Percentiles rank a stretch among this genome's conserved stretches.
Evolutionary conservation across 495 filamentous ascomycete species (phyloP).

Genomic region (Mycothermus thermophilus): DNA sequence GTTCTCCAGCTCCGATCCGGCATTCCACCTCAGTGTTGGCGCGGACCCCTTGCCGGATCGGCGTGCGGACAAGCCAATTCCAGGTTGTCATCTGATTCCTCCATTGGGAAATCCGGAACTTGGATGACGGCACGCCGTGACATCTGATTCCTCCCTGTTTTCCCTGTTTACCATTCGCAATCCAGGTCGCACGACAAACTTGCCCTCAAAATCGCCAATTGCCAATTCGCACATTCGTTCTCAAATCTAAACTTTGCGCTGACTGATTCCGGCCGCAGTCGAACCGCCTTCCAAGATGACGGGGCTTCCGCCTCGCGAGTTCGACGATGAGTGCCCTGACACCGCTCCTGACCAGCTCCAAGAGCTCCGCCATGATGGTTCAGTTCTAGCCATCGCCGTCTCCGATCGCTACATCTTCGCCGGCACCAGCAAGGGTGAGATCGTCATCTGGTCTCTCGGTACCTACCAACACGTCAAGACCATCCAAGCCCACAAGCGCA

Average conservation of each 20-base stretch:
- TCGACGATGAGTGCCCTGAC: conserved; percentile 27
- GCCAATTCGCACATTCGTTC: not conserved
- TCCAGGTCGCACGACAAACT: not conserved
- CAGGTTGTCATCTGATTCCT: too few species aligned
- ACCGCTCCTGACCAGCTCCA: conserved; percentile 46
- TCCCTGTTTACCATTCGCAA: too few species aligned
- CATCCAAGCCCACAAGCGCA: conserved; percentile 76
- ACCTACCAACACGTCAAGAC: conserved; percentile 65
- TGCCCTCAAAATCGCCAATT: not conserved
- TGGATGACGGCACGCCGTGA: too few species aligned
- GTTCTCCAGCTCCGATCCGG: too few species aligned
- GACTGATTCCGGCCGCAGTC: not conserved
- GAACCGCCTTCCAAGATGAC: conserved; percentile 10
- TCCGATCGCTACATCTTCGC: conserved; percentile 57
- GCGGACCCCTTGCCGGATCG: too few species aligned
- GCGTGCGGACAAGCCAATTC: too few species aligned
- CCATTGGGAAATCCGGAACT: too few species aligned
- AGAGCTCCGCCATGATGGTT: conserved; percentile 54
- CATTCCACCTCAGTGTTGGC: too few species aligned
- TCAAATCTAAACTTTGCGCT: not conserved
- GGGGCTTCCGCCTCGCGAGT: conserved; percentile 23
- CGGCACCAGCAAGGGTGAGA: conserved; percentile 83
- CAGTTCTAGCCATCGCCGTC: conserved; percentile 58
- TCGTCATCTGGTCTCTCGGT: conserved; percentile 76
- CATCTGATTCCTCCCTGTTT: too few species aligned